phyloP scores from a whole-genome alignment of 306 rosid genomes.

The Gynostemma pentaphyllum region DNA sequence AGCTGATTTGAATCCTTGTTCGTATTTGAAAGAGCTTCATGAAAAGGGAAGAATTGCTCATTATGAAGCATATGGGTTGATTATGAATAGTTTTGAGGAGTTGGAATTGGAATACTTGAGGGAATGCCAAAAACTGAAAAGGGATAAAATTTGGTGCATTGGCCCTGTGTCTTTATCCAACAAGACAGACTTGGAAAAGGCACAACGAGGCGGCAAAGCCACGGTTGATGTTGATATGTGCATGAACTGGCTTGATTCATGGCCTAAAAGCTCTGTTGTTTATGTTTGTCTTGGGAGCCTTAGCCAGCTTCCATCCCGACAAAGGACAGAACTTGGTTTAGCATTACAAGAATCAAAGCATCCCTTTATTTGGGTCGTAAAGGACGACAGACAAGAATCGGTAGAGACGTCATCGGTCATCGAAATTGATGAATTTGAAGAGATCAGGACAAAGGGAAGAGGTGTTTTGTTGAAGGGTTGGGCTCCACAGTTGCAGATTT shows the following conservation, averaged over 20 bases:
- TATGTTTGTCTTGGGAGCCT: constrained; percentile 25
- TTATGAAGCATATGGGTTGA: constrained; percentile 21
- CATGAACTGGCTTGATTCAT: constrained; percentile 15
- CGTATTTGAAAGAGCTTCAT: neutral
- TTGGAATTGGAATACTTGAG: constrained; percentile 28
- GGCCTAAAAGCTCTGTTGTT: constrained; percentile 10
- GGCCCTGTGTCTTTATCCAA: constrained; percentile 26
- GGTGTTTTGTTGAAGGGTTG: constrained; percentile 21
- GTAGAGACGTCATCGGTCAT: constrained; percentile 7
- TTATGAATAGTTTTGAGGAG: constrained; percentile 39
- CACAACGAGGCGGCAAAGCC: neutral
- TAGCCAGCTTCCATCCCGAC: neutral
- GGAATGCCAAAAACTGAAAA: constrained; percentile 17
- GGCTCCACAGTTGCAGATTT: constrained; percentile 22
- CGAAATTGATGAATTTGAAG: constrained; percentile 7
- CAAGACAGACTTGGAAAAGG: neutral
- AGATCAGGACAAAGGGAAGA: constrained; percentile 3
- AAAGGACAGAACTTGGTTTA: constrained; percentile 25
- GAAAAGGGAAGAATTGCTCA: constrained; percentile 12
- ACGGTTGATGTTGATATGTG: neutral
- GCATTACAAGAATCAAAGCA: constrained; percentile 16
- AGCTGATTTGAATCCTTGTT: neutral
- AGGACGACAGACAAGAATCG: neutral
- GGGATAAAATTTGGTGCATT: constrained; percentile 36
- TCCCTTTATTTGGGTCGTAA: constrained; percentile 17